phyloP scores from a whole-genome alignment of 108 stramenopile species.

The Nannochloropsis gaditana region DNA sequence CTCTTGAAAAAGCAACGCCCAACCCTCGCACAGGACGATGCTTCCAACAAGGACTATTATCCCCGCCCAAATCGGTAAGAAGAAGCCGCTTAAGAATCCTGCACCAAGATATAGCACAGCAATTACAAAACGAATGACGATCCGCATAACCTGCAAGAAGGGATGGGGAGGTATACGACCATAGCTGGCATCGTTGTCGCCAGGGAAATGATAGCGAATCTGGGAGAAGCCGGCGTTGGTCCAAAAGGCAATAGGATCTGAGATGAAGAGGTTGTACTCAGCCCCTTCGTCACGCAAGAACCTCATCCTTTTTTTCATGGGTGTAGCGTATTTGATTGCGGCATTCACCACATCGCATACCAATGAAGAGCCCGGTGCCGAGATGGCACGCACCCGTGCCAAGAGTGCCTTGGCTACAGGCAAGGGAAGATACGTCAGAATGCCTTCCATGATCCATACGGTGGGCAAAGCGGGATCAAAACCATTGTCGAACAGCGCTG shows the following conservation, averaged over 20 bases:
- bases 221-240: not conserved
- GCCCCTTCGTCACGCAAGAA: not conserved
- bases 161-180: constrained; percentile 15
- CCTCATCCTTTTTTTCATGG: not conserved
- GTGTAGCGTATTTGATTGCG: not conserved
- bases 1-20: not conserved
- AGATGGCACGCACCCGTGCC: not conserved
- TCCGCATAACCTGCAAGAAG: not conserved
- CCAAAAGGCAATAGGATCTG: not conserved
- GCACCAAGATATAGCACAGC: not conserved
- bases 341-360: constrained; percentile 12
- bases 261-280: not conserved
- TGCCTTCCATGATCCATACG: not conserved
- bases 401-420: not conserved
- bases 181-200: not conserved
- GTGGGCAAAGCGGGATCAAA: not conserved
- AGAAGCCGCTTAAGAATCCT: not conserved
- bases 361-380: not conserved
- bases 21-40: not conserved
- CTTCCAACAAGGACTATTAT: not conserved
- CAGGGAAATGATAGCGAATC: not conserved
- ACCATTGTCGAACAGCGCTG: not conserved
- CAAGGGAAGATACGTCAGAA: not conserved
- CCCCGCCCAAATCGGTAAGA: not conserved
- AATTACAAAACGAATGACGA: not conserved